Evolutionary conservation across 768 basidiomycete species (phyloP).

Genomic region (Lepiota subincarnata): DNA sequence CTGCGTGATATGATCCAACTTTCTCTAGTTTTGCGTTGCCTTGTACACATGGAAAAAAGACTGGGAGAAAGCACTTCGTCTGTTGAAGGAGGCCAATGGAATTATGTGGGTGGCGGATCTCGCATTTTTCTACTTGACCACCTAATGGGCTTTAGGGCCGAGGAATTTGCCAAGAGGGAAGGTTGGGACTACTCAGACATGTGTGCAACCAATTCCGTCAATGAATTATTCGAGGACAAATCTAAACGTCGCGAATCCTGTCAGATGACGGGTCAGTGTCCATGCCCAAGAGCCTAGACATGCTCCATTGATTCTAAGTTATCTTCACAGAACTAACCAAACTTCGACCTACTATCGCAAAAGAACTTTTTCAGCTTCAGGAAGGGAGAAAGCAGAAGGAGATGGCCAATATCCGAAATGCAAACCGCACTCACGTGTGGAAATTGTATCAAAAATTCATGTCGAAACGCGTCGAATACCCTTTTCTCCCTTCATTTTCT

Average conservation of each 20-base stretch:
- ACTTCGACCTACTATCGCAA: slow-evolving; percentile 21
- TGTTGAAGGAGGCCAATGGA: slow-evolving; percentile 13
- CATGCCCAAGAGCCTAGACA: slow-evolving; percentile 15
- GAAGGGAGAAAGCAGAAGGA: slow-evolving; percentile 20
- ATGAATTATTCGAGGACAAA: slow-evolving; percentile 33
- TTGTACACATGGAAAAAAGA: slow-evolving; percentile 19
- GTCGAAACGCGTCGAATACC: slow-evolving; percentile 21
- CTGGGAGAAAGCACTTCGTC: slow-evolving; percentile 6
- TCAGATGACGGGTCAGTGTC: slow-evolving; percentile 32
- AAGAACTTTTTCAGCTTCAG: slow-evolving; percentile 18
- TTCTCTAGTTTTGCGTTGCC: slow-evolving; percentile 20
- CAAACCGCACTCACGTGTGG: slow-evolving; percentile 32
- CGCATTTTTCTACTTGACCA: background rate
- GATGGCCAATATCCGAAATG: slow-evolving; percentile 19
- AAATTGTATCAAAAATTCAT: slow-evolving; percentile 44
- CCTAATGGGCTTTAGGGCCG: slow-evolving; percentile 27
- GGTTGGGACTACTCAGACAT: slow-evolving; percentile 45
- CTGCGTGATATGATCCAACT: background rate
- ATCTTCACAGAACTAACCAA: slow-evolving; percentile 18
- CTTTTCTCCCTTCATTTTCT: slow-evolving; percentile 39
- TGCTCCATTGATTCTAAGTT: background rate
- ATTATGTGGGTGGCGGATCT: slow-evolving; percentile 20
- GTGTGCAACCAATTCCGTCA: slow-evolving; percentile 34
- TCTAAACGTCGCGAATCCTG: slow-evolving; percentile 32
- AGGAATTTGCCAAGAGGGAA: slow-evolving; percentile 25